Conservation (phyloP, 140 eudicot genomes). For the Bidens hawaiensis region DNA sequence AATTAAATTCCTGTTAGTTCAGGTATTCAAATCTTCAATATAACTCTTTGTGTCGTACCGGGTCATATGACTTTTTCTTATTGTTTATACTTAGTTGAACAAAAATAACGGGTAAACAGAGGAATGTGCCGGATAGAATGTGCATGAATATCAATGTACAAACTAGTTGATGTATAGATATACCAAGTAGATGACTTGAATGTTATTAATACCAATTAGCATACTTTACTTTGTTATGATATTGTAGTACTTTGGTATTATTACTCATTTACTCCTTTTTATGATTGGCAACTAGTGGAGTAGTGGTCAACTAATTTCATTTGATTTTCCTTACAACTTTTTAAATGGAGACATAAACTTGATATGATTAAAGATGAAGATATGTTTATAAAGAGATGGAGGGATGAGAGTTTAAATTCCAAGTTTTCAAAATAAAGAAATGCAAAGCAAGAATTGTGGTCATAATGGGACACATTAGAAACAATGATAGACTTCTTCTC, state of each 20-base stretch:
- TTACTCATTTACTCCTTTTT: constrained; percentile 1
- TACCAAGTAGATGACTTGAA: neutral
- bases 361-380: constrained; percentile 3
- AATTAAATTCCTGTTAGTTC: no score
- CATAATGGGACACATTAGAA: neutral
- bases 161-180: no score
- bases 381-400: neutral
- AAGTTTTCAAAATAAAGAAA: neutral
- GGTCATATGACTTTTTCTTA: no score
- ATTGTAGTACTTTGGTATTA: neutral
- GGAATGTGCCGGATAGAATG: no score
- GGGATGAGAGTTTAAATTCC: neutral
- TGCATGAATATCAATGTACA: no score
- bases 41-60: no score
- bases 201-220: neutral
- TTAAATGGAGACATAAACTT: neutral
- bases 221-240: neutral
- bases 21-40: no score
- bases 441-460: neutral
- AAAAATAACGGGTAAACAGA: no score
- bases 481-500: constrained; percentile 3
- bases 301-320: constrained; percentile 2
- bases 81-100: no score
- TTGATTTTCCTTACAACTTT: neutral
- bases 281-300: neutral